Percentiles rank a stretch among this genome's conserved stretches.
Conservation (phyloP, 345 rosid genomes). For the Moricandia arvensis region DNA sequence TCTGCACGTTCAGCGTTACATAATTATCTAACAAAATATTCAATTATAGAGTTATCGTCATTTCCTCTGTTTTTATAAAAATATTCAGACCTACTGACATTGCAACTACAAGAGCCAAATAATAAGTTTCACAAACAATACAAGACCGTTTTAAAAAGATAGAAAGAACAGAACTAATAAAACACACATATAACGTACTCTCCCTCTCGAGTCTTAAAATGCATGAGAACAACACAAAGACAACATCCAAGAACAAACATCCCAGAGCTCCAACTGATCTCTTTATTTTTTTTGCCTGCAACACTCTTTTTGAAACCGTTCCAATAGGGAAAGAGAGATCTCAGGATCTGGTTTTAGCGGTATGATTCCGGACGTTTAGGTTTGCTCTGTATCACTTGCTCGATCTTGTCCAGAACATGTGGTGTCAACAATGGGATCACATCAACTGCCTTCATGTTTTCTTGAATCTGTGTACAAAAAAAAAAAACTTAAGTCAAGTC, state of each 20-base stretch:
- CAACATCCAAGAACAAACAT: conserved; percentile 25
- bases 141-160: neutral
- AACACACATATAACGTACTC: conserved; percentile 9
- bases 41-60: neutral
- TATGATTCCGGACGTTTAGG: conserved; percentile 88
- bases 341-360: conserved; percentile 43
- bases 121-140: conserved; percentile 18
- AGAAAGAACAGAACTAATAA: neutral
- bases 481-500: neutral
- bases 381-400: conserved; percentile 75
- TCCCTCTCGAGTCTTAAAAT: conserved; percentile 17
- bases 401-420: conserved; percentile 84
- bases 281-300: neutral
- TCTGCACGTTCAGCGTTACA: conserved; percentile 31
- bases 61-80: neutral
- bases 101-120: conserved; percentile 19
- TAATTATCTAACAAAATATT: conserved; percentile 1
- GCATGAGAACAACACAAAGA: conserved; percentile 24
- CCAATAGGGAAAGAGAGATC: neutral
- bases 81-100: neutral
- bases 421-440: conserved; percentile 85
- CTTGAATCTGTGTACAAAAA: conserved; percentile 64
- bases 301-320: conserved; percentile 6
- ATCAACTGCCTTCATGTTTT: conserved; percentile 95
- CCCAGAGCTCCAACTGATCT: neutral